Evolutionary conservation across 176 grass and related monocot species (phyloP), one percentile per base, ranked within the genome.

Genomic region (Chloris gayana): DNA sequence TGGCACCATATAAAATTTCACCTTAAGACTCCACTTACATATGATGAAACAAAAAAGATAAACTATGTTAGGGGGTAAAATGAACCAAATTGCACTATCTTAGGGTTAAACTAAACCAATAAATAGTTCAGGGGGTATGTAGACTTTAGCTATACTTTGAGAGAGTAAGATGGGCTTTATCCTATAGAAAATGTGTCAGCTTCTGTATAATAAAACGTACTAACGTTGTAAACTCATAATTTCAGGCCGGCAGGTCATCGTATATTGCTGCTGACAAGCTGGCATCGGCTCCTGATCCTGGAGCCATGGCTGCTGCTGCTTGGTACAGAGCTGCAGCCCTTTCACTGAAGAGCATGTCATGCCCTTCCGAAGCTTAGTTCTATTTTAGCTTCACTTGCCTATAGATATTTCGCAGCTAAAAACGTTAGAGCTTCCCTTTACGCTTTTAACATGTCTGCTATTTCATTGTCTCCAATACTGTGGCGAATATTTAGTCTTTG

Each of bases 171-270:
- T n/a, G n/a, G n/a, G n/a, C n/a, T n/a, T n/a, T n/a, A n/a, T n/a
- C n/a, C n/a, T n/a, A n/a, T n/a, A n/a, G 58, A 45, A 80, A 67
- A 58, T 6, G 14, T 38, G 34, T 64, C 72, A 65, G 11, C 30
- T 73, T 30, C 14, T 47, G 15, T 29, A 72, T 78, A 44, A 21
- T 18, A 11, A 64, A 51, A 76, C 6, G 14, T 62, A 87, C 38
- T 78, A 14, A 78, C 12, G 6, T 7, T 9, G 0, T 39, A 26
- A 67, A 38, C 51, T 38, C 62, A 27, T 79, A 35, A 60, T 67
- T 93, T 74, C 88, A 99, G 96, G 96, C 96, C 74, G 92, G 96
- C 3, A 80, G 96, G 35, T 99, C 96, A 73, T 89, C 90, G 30
- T 95, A 91, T 77, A 79, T 99, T 66, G 63, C 90, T 84, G 70